phyloP scores from a whole-genome alignment of 306 rosid species.

The Pterocarpus santalinus region DNA sequence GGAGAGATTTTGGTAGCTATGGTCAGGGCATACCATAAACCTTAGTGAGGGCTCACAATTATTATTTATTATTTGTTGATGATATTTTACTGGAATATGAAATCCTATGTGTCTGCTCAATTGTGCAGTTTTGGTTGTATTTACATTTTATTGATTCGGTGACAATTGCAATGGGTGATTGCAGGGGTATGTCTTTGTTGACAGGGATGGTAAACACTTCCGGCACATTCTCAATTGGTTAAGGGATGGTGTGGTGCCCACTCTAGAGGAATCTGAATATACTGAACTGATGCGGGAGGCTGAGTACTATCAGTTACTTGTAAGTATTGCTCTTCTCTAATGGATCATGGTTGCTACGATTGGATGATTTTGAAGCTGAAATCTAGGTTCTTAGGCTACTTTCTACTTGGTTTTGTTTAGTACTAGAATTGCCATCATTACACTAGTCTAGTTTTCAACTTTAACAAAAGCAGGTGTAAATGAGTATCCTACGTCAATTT shows the following conservation, averaged over 20 bases:
- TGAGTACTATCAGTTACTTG: constrained; percentile 90
- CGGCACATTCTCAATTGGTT: constrained; percentile 97
- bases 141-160: background rate
- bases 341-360: constrained; percentile 19
- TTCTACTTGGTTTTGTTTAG: constrained; percentile 18
- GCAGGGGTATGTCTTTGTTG: constrained; percentile 90
- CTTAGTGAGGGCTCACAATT: background rate
- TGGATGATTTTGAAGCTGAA: constrained; percentile 29
- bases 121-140: constrained; percentile 8
- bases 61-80: background rate
- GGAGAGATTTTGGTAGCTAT: background rate
- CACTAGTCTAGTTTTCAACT: constrained; percentile 4
- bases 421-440: background rate
- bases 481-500: background rate
- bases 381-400: constrained; percentile 13
- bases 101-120: background rate
- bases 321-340: constrained; percentile 49
- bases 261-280: constrained; percentile 65
- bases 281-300: constrained; percentile 83
- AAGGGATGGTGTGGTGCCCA: constrained; percentile 84
- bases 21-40: background rate
- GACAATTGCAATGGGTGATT: constrained; percentile 36
- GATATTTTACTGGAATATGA: background rate
- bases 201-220: constrained; percentile 90
- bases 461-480: background rate